Evolutionary conservation across 2,329 filamentous ascomycete genomes (phyloP).

Genomic region (Trichoderma koningii): DNA sequence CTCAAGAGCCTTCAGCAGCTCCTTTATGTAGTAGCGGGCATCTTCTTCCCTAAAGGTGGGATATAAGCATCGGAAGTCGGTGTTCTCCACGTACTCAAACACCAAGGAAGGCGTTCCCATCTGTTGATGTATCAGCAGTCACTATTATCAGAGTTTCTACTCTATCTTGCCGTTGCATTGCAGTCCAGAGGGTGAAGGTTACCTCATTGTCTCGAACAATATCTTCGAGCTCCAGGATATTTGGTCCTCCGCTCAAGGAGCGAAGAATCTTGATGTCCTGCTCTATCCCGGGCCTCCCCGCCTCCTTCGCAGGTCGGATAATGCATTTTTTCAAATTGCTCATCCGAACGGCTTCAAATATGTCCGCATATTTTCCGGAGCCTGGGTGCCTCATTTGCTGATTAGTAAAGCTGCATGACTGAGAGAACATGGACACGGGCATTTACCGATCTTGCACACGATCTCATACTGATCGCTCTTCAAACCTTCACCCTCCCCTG

Average conservation of each 20-base stretch:
- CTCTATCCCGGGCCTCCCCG: slow-evolving; percentile 99
- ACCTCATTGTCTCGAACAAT: slow-evolving; percentile 93
- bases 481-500: background rate
- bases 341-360: slow-evolving; percentile 98
- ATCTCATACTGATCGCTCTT: slow-evolving; percentile 90
- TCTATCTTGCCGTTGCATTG: background rate
- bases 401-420: slow-evolving; percentile 32
- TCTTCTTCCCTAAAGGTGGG: slow-evolving; percentile 97
- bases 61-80: slow-evolving; percentile 94
- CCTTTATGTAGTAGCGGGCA: slow-evolving; percentile 95
- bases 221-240: slow-evolving; percentile 91
- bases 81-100: slow-evolving; percentile 98
- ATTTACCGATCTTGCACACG: slow-evolving; percentile 89
- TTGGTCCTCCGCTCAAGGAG: slow-evolving; percentile 93
- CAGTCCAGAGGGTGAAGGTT: slow-evolving; percentile 35
- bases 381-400: slow-evolving; percentile 53
- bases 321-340: slow-evolving; percentile 99
- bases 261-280: slow-evolving; percentile 99
- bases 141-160: background rate
- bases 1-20: slow-evolving; percentile 94
- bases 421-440: background rate
- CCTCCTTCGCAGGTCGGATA: slow-evolving; percentile 98
- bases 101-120: slow-evolving; percentile 98
- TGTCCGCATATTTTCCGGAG: slow-evolving; percentile 97
- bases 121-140: slow-evolving; percentile 48